A percentile compares a stretch with the other conserved stretches of the same genome.
phyloP scores from a whole-genome alignment of 1,284 basidiomycete species.

The Gastroboletus turbinatus region DNA sequence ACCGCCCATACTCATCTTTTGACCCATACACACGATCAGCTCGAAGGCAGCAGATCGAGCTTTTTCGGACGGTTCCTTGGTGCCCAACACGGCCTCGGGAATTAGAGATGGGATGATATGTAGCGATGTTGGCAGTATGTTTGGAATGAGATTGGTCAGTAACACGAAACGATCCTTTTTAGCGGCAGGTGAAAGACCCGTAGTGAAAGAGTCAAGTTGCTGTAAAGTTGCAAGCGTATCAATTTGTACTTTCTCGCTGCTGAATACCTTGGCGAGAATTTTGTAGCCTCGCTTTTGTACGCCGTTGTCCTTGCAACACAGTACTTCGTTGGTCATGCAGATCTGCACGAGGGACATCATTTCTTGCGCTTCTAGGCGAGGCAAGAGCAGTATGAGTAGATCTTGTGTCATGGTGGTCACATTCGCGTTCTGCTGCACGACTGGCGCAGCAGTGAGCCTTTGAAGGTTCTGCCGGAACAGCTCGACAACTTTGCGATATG shows the following conservation, averaged over 20 bases:
- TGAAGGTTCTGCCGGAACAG: slow-evolving; percentile 77
- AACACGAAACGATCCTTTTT: slow-evolving; percentile 92
- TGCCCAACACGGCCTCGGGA: slow-evolving; percentile 95
- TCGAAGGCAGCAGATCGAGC: slow-evolving; percentile 90
- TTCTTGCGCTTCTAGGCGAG: slow-evolving; percentile 66
- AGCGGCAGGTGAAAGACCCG: slow-evolving; percentile 78
- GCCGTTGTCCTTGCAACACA: slow-evolving; percentile 77
- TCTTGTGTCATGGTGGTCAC: slow-evolving; percentile 79
- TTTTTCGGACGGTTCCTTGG: slow-evolving; percentile 96
- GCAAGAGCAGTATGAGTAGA: slow-evolving; percentile 84
- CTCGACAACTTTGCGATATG: slow-evolving; percentile 77
- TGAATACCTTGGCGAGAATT: slow-evolving; percentile 74
- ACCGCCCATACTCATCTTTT: slow-evolving; percentile 90
- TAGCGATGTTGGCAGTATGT: slow-evolving; percentile 70
- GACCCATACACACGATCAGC: slow-evolving; percentile 87
- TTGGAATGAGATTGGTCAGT: slow-evolving; percentile 70
- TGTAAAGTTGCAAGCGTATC: slow-evolving; percentile 49
- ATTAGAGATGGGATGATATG: slow-evolving; percentile 89
- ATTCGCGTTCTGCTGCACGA: slow-evolving; percentile 36
- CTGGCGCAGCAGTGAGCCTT: slow-evolving; percentile 32
- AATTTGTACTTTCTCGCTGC: slow-evolving; percentile 52
- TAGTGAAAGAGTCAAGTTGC: slow-evolving; percentile 61
- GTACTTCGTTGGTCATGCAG: slow-evolving; percentile 57
- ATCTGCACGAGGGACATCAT: slow-evolving; percentile 63
- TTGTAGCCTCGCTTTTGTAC: slow-evolving; percentile 97